Evolutionary conservation across 2,329 filamentous ascomycete genomes (phyloP), one percentile per base, ranked within the genome.

Genomic region (Penicillium aurantiogriseum): DNA sequence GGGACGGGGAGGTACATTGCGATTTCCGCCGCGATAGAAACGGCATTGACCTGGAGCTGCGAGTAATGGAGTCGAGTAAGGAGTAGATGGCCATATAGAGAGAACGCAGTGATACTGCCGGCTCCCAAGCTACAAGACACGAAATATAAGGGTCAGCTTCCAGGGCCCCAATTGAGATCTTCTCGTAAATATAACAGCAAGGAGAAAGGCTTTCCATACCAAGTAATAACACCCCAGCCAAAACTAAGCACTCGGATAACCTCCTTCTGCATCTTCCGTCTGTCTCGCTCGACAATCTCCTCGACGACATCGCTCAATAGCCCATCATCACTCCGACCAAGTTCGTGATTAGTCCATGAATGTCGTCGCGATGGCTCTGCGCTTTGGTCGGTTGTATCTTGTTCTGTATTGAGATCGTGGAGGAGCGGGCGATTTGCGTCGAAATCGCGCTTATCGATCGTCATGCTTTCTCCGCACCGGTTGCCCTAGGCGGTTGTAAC

Each of bases 1-100:
- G 93, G 90, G 3, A 97, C 92, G n/a, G 91, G 90, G 5, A 97
- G 83, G 77, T 99, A 99, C 79, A 96, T 87, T 38, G 90, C 88
- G 39, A 97, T 79, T 71, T 92, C 93, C 54, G 91, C 91, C 17
- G 89, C 88, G 66, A 95, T 95, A 60, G 91, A 89, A 45, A 97
- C 87, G 31, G 88, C 86, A 75, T 97, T 97, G 75, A 99, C 91
- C 73, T 94, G 90, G 61, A 94, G 84, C 76, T 99, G 94, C 3
- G 87, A 88, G 77, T 97, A 99, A 70, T 87, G 88, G 51, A 99
- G 82, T 44, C 88, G 87, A 54, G 88, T 88, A 74, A 96, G 91
- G 77, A 99, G 91, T 47, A 95, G 82, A 65, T 91, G 92, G 9
- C 90, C 94, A 73, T 97, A 99, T 33, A 99, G 85, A 36, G 92